Conservation (phyloP, 305 asterid genomes). For the Ilex paraguariensis region DNA sequence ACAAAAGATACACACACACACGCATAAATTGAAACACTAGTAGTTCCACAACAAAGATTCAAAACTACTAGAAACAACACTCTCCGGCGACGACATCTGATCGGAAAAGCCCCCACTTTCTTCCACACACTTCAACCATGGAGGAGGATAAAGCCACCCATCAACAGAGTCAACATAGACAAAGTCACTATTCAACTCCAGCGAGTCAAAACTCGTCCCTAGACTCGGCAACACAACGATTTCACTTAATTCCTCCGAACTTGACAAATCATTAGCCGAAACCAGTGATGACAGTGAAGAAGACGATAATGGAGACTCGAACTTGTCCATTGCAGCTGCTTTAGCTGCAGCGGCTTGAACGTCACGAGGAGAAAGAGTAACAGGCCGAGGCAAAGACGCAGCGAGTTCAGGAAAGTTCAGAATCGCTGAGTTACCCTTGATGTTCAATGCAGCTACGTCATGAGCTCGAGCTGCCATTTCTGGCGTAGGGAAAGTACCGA, state of each 20-base stretch:
- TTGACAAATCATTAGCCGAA: background rate
- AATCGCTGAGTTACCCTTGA: slow-evolving; percentile 11
- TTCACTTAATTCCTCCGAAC: slow-evolving; percentile 7
- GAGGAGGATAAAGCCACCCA: slow-evolving; percentile 11
- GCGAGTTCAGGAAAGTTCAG: slow-evolving; percentile 7
- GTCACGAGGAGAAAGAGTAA: slow-evolving; percentile 9
- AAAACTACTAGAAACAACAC: background rate
- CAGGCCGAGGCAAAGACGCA: slow-evolving; percentile 3
- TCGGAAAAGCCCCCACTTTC: background rate
- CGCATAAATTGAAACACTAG: background rate
- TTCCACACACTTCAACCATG: background rate
- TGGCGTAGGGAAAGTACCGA: slow-evolving; percentile 8
- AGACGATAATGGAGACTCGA: background rate
- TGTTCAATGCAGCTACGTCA: slow-evolving; percentile 9
- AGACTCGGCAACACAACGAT: slow-evolving; percentile 6
- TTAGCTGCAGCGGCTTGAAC: slow-evolving; percentile 7
- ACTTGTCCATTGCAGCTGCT: slow-evolving; percentile 8
- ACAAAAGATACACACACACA: no score
- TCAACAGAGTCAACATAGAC: slow-evolving; percentile 6
- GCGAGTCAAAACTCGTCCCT: slow-evolving; percentile 2
- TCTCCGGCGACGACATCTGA: background rate
- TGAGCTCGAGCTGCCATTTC: slow-evolving; percentile 13
- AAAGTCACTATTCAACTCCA: slow-evolving; percentile 3
- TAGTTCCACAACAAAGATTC: background rate
- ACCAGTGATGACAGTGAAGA: slow-evolving; percentile 1